Evolutionary conservation across 2,329 filamentous ascomycete species (phyloP), one percentile per base, ranked within the genome.

Genomic region (Beauveria sp.): DNA sequence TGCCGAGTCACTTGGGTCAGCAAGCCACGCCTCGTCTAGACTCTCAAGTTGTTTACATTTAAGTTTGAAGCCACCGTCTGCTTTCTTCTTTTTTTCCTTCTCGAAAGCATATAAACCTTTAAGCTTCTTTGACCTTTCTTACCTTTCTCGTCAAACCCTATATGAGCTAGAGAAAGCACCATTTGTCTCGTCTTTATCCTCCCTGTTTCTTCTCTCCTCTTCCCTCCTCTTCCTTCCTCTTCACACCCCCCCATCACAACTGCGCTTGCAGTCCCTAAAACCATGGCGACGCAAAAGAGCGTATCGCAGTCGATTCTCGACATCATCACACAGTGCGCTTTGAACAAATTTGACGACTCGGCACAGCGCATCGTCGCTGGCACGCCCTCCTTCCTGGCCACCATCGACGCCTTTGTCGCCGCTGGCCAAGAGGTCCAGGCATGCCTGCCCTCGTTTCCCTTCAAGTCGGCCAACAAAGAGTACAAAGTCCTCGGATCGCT

Each of bases 391-490:
- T 71, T 71, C 38, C 54, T 69, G 16, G 52, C 66, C 2, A 59
- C 66, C 28, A 69, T 71, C 24, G 58, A 53, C 16, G 26, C 40
- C 12, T 71, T 69, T 22, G 68, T 71, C 49, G 58, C n/a, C 1
- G 62, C 63, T 1, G 58, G 62, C 26, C 63, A 54, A 5, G 63
- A 52, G 9, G 62, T 70, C 0, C 63, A 67, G 14, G 65, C 67
- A 52, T 70, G 70, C 18, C 64, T 72, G 1, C 71, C 71, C 0
- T 70, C 69, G 2, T 72, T 72, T 51, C 71, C 71, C 1, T 72
- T 72, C 63, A 72, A 72, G 43, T 72, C 68, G 0, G 71, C 74
- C 16, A 71, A 66, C 60, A 76, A 73, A 50, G 65, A 67, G 7
- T 66, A 71, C 58, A 72, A 72, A n/a, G 71, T 72, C 1, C 63